Evolutionary conservation across 768 basidiomycete species (phyloP), one percentile per base, ranked within the genome.

Genomic region (Naematelia encephala): DNA sequence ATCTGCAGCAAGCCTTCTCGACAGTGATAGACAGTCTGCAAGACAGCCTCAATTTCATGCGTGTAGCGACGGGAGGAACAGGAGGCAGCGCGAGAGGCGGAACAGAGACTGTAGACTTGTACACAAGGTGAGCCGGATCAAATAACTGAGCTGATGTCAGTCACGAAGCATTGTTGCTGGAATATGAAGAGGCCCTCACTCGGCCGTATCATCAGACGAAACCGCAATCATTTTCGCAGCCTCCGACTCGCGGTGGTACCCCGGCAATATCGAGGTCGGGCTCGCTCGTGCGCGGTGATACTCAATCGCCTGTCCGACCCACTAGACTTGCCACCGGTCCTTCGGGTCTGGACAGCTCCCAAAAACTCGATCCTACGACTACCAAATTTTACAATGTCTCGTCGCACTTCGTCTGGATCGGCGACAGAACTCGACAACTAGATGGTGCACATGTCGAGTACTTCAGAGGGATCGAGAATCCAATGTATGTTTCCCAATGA

Each of bases 381-480:
- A 80, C 77, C 45, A 85, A 82, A 34, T 83, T 82, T 74, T 97
- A 94, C 79, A 94, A 97, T 73, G 88, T 89, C 14, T 90, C 90
- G 2, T 89, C 91, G 5, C 92, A 93, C 75, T 94, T 96, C 78
- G 77, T 97, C 51, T 99, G 94, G 94, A 90, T 99, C 54, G 94
- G 94, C 0, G 96, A 99, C 78, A 85, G 94, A 52, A 99, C 94
- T 3, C 81, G 94, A 42, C 90, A 94, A 77, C 80, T 98, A 0
- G 84, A 85, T 47, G 91, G 92, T 5, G 96, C 92, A 2, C 96
- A 99, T 74, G 86, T 97, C 28, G 94, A 98, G 79, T 79, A 72
- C 55, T 77, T 77, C 57, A 46, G 76, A 30, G 76, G 76, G 5
- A 73, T 77, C 43, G 67, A 67, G 10, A 77, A 77, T 51, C 76